Base-by-base conservation (phyloP, 1,284 basidiomycete genomes). In the Phellinidium pouzarii region DNA sequence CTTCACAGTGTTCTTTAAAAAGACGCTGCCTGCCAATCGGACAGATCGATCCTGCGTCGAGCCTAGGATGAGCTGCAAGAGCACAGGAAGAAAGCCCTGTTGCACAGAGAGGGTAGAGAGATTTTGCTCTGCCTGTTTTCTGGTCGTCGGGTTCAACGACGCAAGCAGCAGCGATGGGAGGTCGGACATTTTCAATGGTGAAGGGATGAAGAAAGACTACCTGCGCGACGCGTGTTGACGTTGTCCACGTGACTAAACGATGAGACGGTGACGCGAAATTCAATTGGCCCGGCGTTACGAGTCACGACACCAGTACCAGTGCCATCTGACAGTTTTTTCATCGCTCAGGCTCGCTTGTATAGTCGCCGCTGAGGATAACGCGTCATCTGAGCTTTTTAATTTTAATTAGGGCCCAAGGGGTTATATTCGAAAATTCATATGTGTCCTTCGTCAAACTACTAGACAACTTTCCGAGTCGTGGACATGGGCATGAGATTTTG, bases 1-100 rank as follows among this genome's bases (percentile, higher is more conserved):
- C 66, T 88, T 92, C 50, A 91, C 79, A 20, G 84, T 76, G 65
- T 95, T 95, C 73, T 95, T 96, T 59, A 95, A 82, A 69, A 87
- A 93, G 43, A 95, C 83, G 54, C 86, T 84, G 1, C 81, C 93
- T 2, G 91, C 82, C 53, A 94, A 81, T 61, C 91, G 74, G 34
- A 89, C 79, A 1, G 87, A 71, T 56, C 80, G 80, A 65, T 86
- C 79, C 62, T 84, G 78, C 1, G 80, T 70, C 34, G 74, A 65
- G 60, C 87, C 76, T 57, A 94, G 78, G 53, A 92, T 80, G 56
- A 94, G 79, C 42, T 73, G 68, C 26, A 93, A 78, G 29, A 91
- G 75, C 63, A 80, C 75, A 1, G 79, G 71, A 12, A 93, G 75
- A 68, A 95, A 96, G n/a, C 87, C 88, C 2, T 76, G 75, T 62